phyloP scores from a whole-genome alignment of 176 grass and related monocot genomes.

The Themeda triandra region DNA sequence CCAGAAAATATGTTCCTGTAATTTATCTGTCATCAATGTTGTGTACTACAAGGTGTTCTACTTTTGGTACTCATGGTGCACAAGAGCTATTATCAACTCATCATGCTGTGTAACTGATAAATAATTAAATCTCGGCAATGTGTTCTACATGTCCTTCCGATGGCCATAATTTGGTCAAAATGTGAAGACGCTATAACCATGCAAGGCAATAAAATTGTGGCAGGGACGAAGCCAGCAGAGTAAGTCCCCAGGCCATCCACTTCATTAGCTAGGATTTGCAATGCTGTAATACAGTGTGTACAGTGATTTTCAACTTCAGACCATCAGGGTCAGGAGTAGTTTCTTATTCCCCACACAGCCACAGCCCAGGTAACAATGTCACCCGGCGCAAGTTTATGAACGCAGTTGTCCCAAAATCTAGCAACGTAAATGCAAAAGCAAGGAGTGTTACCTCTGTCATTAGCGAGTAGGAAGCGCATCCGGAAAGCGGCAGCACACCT shows the following conservation, averaged over 20 bases:
- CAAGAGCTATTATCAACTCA: neutral
- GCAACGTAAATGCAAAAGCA: neutral
- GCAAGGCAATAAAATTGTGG: neutral
- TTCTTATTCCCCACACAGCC: neutral
- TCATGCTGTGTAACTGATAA: neutral
- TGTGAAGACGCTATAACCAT: neutral
- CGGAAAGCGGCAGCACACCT: neutral
- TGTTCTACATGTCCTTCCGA: neutral
- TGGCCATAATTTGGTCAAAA: neutral
- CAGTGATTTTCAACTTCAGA: neutral
- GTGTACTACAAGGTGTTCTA: neutral
- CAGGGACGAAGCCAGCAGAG: neutral
- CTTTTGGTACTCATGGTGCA: neutral
- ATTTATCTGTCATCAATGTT: neutral
- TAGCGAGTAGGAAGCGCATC: neutral
- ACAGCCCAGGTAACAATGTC: neutral
- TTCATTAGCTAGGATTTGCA: neutral
- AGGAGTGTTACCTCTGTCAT: neutral
- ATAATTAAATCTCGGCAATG: neutral
- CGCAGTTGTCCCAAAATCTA: neutral
- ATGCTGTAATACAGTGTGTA: neutral
- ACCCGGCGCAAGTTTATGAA: neutral
- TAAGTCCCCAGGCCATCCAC: neutral
- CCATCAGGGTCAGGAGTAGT: neutral
- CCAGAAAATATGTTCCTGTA: neutral